Conservation (phyloP, 75 land plant genomes). For the Cupressus sempervirens region DNA sequence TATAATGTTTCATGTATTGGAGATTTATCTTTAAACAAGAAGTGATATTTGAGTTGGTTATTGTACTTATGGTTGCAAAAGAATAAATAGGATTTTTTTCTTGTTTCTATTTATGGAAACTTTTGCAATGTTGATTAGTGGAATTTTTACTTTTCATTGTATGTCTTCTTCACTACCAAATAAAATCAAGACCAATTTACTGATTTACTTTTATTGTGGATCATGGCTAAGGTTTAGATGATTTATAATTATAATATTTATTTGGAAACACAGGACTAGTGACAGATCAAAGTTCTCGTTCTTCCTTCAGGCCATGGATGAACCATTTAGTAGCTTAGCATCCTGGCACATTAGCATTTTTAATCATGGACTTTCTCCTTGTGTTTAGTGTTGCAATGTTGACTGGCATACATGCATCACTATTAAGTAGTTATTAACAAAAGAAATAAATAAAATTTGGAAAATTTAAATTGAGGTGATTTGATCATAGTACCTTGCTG, state of each 20-base stretch:
- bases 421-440: slow-evolving; percentile 34
- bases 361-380: too few species aligned
- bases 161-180: too few species aligned
- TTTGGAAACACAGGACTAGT: slow-evolving; percentile 54
- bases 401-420: slow-evolving; percentile 87
- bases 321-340: slow-evolving; percentile 62
- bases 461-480: background rate
- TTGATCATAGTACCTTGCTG: background rate
- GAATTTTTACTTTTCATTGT: too few species aligned
- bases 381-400: slow-evolving; percentile 77
- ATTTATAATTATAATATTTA: background rate
- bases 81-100: too few species aligned
- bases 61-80: too few species aligned
- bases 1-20: too few species aligned
- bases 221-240: background rate
- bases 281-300: slow-evolving; percentile 69
- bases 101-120: too few species aligned
- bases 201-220: background rate
- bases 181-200: too few species aligned
- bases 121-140: too few species aligned
- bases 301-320: slow-evolving; percentile 62
- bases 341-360: slow-evolving; percentile 68
- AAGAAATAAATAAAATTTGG: background rate
- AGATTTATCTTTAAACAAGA: too few species aligned
- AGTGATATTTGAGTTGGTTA: too few species aligned